Evolutionary conservation across 345 rosid genomes (phyloP).

Genomic region (Moricandia arvensis): DNA sequence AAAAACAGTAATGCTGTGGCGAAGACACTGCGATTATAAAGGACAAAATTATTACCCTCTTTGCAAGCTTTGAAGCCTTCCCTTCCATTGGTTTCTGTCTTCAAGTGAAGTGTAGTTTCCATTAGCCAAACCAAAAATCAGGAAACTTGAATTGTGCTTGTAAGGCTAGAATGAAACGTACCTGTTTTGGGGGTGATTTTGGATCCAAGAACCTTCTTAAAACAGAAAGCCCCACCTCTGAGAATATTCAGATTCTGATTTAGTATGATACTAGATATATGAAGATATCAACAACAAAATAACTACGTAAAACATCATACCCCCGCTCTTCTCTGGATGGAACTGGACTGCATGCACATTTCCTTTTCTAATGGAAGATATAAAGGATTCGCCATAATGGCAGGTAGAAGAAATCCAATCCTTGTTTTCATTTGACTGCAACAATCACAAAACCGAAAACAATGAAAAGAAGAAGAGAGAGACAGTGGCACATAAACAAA

Average conservation of each 20-base stretch:
- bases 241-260: constrained; percentile 30
- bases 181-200: constrained; percentile 51
- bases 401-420: constrained; percentile 94
- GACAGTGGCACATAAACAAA: not conserved
- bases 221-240: constrained; percentile 95
- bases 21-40: not conserved
- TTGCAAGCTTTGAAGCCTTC: constrained; percentile 86
- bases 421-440: constrained; percentile 69
- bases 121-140: constrained; percentile 46
- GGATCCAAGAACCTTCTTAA: constrained; percentile 81
- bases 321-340: constrained; percentile 99
- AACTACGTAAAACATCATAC: constrained; percentile 40
- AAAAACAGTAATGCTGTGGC: not conserved
- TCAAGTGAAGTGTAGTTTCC: constrained; percentile 48
- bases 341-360: constrained; percentile 97
- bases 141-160: constrained; percentile 3
- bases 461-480: not conserved
- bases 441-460: not conserved
- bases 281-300: constrained; percentile 5
- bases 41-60: constrained; percentile 61
- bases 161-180: constrained; percentile 38
- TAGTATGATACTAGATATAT: constrained; percentile 1
- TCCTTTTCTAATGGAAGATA: constrained; percentile 86
- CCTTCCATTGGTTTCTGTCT: constrained; percentile 72
- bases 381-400: constrained; percentile 74